A percentile compares a stretch with the other conserved stretches of the same genome.
phyloP scores from a whole-genome alignment of 1,139 yeast genomes.

The Suhomyces bolitotheri region DNA sequence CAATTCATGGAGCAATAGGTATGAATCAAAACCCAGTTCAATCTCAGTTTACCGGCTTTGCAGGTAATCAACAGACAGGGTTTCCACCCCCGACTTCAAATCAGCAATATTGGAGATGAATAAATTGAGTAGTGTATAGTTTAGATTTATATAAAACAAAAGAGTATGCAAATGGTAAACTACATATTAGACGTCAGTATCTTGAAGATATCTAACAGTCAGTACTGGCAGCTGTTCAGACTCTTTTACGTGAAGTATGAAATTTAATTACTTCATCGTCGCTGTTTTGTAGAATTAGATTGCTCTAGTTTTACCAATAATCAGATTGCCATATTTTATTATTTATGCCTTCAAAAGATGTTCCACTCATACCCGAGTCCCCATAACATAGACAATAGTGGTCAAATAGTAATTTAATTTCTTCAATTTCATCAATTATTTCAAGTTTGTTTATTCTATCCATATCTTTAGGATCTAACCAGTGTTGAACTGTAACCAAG shows the following conservation, averaged over 20 bases:
- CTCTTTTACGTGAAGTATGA: too few species aligned
- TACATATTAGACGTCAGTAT: too few species aligned
- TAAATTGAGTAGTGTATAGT: too few species aligned
- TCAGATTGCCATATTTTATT: slow-evolving; percentile 13
- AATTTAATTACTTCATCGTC: too few species aligned
- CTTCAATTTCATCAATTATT: slow-evolving; percentile 88
- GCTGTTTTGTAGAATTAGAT: too few species aligned
- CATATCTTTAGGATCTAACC: slow-evolving; percentile 53
- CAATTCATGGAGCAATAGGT: slow-evolving; percentile 2
- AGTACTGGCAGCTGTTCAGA: too few species aligned
- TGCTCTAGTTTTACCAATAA: too few species aligned
- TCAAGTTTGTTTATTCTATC: slow-evolving; percentile 63
- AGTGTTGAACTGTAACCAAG: slow-evolving; percentile 19
- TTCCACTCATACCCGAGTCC: slow-evolving; percentile 11
- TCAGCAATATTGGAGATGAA: slow-evolving; percentile 11
- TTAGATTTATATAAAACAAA: not conserved
- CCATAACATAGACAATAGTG: slow-evolving; percentile 66
- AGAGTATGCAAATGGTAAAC: too few species aligned
- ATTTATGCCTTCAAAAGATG: slow-evolving; percentile 12
- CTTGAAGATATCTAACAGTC: too few species aligned
- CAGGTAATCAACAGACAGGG: slow-evolving; percentile 10
- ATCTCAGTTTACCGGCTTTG: slow-evolving; percentile 20
- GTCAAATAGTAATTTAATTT: slow-evolving; percentile 65
- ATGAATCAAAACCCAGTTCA: slow-evolving; percentile 6
- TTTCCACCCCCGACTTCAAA: slow-evolving; percentile 5